Base-by-base conservation (phyloP, 306 rosid species). In the Citrullus colocynthis region DNA sequence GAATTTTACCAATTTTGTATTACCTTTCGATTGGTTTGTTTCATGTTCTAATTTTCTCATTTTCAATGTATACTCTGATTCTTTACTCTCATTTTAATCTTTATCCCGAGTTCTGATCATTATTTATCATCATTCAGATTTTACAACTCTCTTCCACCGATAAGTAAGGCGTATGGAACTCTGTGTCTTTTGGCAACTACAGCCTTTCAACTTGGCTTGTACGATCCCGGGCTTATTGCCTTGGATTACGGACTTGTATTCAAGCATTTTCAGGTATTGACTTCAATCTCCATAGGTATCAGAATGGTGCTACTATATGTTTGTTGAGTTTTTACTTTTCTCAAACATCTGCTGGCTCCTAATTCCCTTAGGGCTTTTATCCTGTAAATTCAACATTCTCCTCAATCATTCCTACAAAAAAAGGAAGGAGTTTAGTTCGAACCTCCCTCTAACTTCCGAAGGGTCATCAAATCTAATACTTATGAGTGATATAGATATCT, bases 131-230 rank as follows among this genome's bases (percentile, higher is more conserved):
- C 21, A 48, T 52, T 80, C 91, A 96, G 99, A 82, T 96, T 24
- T 76, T 92, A 92, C 80, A 78, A 82, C 57, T 86, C 99, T 42
- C 99, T 96, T 65, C 99, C 99, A 54, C 99, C 99, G 20, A 89
- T 92, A 79, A 89, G 88, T 81, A 96, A 89, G 91, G 93, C 91
- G 62, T 96, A 92, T 86, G 98, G 93, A 78, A 92, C 98, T 17
- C 10, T 82, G 58, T 92, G 99, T 78, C 20, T 96, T 42, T n/a
- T 89, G 65, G 87, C 90, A 44, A 92, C 99, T 8, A 82, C 86
- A 5, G 88, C 82, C 73, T 89, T 2, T 81, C 90, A 88, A 0
- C 74, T 92, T 64, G 93, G 96, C 61, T 66, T 92, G 30, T 84
- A 57, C 71, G 8, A 58, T 64, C 71, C 36, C 6, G 0, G 0